Percentiles rank a stretch among this genome's conserved stretches.
phyloP scores from a whole-genome alignment of 176 grass and related monocot species.

The Typha latifolia region DNA sequence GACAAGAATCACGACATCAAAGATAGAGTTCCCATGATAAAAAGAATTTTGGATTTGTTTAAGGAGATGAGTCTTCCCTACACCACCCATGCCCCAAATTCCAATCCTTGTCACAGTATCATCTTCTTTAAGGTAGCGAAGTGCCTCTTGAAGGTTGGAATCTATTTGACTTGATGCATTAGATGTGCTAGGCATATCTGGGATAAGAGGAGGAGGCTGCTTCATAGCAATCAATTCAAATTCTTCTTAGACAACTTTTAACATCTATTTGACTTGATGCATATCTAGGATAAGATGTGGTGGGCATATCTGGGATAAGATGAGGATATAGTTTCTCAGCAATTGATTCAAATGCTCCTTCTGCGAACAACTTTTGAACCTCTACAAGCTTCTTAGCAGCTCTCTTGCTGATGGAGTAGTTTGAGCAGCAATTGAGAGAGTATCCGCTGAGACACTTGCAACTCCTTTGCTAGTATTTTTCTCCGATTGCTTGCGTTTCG shows the following conservation, averaged over 20 bases:
- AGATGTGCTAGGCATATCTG: background rate
- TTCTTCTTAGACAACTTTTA: too few relatives aligned
- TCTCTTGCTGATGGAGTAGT: background rate
- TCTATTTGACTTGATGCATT: background rate
- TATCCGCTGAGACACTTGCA: background rate
- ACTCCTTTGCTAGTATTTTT: background rate
- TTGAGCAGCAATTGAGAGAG: background rate
- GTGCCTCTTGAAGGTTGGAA: constrained; percentile 25
- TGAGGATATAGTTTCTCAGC: background rate
- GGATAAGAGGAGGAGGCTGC: background rate
- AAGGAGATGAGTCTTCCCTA: constrained; percentile 47
- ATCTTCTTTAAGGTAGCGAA: constrained; percentile 39
- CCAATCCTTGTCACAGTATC: constrained; percentile 31
- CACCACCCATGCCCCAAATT: constrained; percentile 43
- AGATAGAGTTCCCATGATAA: constrained; percentile 20
- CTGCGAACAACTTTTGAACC: background rate
- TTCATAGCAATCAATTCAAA: too few relatives aligned
- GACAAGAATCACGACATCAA: constrained; percentile 44
- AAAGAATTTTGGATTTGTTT: constrained; percentile 36
- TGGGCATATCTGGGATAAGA: background rate
- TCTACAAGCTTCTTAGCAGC: background rate
- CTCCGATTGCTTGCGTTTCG: background rate
- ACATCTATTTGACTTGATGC: background rate
- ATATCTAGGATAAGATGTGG: background rate
- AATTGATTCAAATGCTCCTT: background rate